Evolutionary conservation across 2,329 filamentous ascomycete genomes (phyloP).

Genomic region (Davidsoniella australis): DNA sequence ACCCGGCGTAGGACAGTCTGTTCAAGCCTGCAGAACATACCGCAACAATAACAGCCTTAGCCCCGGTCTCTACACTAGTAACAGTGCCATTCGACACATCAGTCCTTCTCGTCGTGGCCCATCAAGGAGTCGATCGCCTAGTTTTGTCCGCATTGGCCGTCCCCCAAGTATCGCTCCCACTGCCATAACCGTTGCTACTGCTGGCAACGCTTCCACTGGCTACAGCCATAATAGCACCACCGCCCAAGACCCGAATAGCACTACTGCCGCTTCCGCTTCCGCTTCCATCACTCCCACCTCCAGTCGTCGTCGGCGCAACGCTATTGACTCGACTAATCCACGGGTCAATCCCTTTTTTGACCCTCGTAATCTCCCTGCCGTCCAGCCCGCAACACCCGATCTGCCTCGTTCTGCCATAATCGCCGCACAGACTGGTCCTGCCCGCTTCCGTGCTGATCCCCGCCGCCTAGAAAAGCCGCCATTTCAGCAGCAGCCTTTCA

Average conservation of each 20-base stretch:
- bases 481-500: conserved; percentile 12
- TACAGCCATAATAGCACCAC: background rate
- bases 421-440: conserved; percentile 14
- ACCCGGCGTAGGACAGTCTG: conserved; percentile 8
- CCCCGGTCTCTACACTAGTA: conserved; percentile 8
- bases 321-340: conserved; percentile 12
- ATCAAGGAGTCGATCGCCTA: conserved; percentile 11
- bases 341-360: conserved; percentile 11
- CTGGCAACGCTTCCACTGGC: background rate
- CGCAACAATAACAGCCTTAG: conserved; percentile 8
- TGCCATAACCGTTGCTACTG: background rate
- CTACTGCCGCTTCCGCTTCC: conserved; percentile 3
- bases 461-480: conserved; percentile 12
- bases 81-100: conserved; percentile 3
- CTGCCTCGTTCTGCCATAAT: conserved; percentile 13
- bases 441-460: conserved; percentile 13
- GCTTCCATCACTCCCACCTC: conserved; percentile 6
- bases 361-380: conserved; percentile 12
- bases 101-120: conserved; percentile 6
- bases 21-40: conserved; percentile 5
- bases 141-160: conserved; percentile 2
- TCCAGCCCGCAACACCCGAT: conserved; percentile 11
- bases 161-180: background rate
- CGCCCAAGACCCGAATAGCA: background rate
- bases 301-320: conserved; percentile 13